A percentile compares a stretch with the other conserved stretches of the same genome.
Conservation (phyloP, 1,139 yeast genomes). For the Candida sanyaensis region DNA sequence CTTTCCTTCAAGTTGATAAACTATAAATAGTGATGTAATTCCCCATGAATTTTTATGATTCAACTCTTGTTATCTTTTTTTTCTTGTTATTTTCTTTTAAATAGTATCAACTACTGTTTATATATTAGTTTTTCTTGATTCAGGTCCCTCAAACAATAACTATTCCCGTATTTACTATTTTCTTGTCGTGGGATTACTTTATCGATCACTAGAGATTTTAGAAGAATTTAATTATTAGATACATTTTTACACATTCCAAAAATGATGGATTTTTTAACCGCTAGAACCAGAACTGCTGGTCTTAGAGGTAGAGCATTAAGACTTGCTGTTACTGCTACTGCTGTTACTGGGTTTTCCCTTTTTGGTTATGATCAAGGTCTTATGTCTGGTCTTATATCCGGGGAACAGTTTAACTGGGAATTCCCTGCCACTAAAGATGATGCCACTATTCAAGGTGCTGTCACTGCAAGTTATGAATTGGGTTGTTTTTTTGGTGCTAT, state of each 20-base stretch:
- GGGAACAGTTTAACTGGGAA: slow-evolving; percentile 55
- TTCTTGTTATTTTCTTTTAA: background rate
- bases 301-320: slow-evolving; percentile 47
- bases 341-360: slow-evolving; percentile 65
- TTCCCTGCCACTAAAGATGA: slow-evolving; percentile 53
- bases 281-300: slow-evolving; percentile 26
- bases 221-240: no score
- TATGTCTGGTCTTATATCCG: slow-evolving; percentile 71
- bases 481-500: slow-evolving; percentile 80
- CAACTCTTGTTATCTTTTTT: background rate
- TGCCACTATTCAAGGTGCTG: slow-evolving; percentile 62
- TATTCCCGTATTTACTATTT: background rate
- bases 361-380: slow-evolving; percentile 86
- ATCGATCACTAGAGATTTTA: background rate
- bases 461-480: slow-evolving; percentile 70
- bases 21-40: background rate
- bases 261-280: background rate
- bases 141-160: background rate
- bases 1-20: background rate
- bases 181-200: no score
- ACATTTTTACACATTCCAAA: slow-evolving; percentile 10
- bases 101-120: no score
- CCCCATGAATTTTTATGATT: background rate
- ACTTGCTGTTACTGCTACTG: slow-evolving; percentile 51
- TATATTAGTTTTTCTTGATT: background rate